Percentiles rank a stretch among this genome's conserved stretches.
Conservation (phyloP, 805 yeast species). For the Danielozyma ontarioensis region DNA sequence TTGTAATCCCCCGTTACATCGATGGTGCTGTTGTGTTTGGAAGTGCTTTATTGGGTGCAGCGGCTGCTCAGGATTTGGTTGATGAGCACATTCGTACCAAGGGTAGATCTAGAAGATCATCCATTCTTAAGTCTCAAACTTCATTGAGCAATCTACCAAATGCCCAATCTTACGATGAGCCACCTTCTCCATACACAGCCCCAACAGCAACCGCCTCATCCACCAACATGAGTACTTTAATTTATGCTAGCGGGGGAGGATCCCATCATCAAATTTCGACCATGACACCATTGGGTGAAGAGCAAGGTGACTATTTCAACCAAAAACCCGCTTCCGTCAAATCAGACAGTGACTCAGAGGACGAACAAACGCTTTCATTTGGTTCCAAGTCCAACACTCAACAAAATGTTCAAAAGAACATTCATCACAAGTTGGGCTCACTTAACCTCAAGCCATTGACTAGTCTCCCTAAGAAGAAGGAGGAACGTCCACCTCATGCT, state of each 20-base stretch:
- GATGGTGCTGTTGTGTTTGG: constrained; percentile 98
- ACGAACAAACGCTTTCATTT: constrained; percentile 50
- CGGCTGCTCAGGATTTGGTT: constrained; percentile 70
- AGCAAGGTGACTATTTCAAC: constrained; percentile 34
- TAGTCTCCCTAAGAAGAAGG: constrained; percentile 17
- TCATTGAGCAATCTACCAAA: constrained; percentile 16
- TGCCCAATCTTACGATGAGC: constrained; percentile 17
- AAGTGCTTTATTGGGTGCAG: constrained; percentile 90
- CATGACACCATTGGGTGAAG: constrained; percentile 37
- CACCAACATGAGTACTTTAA: constrained; percentile 51
- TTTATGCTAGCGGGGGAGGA: constrained; percentile 29
- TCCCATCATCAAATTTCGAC: constrained; percentile 23
- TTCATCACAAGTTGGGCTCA: constrained; percentile 20
- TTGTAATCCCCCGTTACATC: constrained; percentile 88
- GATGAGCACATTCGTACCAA: constrained; percentile 26
- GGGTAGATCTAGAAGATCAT: constrained; percentile 33
- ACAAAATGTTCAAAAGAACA: constrained; percentile 45
- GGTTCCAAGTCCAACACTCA: constrained; percentile 55
- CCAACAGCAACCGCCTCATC: constrained; percentile 73
- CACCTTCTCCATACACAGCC: constrained; percentile 70
- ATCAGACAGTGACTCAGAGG: constrained; percentile 34
- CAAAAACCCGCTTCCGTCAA: constrained; percentile 17
- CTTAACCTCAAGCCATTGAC: constrained; percentile 36
- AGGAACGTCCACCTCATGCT: constrained; percentile 19
- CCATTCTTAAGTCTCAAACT: constrained; percentile 22